Conservation (phyloP, 352 stramenopile genomes). For the Pythium myriotylum region DNA sequence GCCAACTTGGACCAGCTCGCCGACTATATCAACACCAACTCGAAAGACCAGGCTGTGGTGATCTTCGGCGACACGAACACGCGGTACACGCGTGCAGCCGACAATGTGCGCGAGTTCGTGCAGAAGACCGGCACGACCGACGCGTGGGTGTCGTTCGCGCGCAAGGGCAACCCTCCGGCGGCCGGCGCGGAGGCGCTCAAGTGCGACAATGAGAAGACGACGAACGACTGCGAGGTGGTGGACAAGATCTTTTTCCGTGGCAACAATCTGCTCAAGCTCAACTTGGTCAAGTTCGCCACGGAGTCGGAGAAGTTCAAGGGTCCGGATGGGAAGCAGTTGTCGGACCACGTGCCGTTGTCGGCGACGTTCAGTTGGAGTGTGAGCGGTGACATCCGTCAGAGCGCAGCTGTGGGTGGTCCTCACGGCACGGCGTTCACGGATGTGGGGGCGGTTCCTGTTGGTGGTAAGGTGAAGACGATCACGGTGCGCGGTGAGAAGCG, state of each 20-base stretch:
- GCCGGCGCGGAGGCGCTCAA: conserved; percentile 40
- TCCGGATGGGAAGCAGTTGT: conserved; percentile 36
- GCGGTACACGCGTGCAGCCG: conserved; percentile 45
- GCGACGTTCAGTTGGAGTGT: conserved; percentile 44
- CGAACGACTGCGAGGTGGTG: conserved; percentile 52
- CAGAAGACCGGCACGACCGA: conserved; percentile 35
- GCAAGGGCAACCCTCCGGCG: conserved; percentile 33
- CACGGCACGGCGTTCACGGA: conserved; percentile 47
- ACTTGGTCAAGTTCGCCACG: conserved; percentile 44
- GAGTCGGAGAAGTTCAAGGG: conserved; percentile 44
- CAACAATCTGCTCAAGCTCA: conserved; percentile 29
- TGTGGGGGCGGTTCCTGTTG: conserved; percentile 28
- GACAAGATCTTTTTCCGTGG: conserved; percentile 66
- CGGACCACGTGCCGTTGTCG: conserved; percentile 53
- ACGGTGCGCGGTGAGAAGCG: conserved; percentile 35
- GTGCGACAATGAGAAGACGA: conserved; percentile 39
- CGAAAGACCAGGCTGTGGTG: conserved; percentile 45
- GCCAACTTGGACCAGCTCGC: conserved; percentile 51
- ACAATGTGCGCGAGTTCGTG: conserved; percentile 45
- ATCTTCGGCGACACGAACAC: conserved; percentile 66
- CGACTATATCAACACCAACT: conserved; percentile 47
- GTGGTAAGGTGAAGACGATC: conserved; percentile 34
- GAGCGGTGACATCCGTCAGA: conserved; percentile 33
- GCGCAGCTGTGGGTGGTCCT: conserved; percentile 39
- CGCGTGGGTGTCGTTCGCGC: conserved; percentile 44